A percentile compares a stretch with the other conserved stretches of the same genome.
Conservation (phyloP, 768 basidiomycete genomes). For the Flagelloscypha sp. region DNA sequence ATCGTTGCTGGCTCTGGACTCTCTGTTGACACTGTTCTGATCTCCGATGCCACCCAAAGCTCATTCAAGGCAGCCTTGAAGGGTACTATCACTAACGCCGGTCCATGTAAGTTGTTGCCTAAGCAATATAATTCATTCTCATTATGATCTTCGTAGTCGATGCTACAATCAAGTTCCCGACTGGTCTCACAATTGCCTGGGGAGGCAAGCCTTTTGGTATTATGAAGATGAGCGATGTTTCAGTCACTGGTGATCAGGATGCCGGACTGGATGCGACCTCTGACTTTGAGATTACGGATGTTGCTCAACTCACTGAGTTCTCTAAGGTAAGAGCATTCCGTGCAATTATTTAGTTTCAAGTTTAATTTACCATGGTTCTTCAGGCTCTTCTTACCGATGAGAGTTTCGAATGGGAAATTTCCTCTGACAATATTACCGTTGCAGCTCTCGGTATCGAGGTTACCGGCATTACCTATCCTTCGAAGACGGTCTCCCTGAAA, state of each 20-base stretch:
- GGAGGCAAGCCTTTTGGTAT: slow-evolving; percentile 45
- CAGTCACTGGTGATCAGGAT: slow-evolving; percentile 56
- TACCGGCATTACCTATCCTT: slow-evolving; percentile 42
- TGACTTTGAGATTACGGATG: slow-evolving; percentile 49
- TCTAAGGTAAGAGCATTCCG: slow-evolving; percentile 37
- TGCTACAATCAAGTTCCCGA: slow-evolving; percentile 56
- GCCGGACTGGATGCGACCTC: slow-evolving; percentile 46
- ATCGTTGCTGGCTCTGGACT: slow-evolving; percentile 52
- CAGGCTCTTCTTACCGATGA: slow-evolving; percentile 53
- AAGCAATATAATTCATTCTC: background rate
- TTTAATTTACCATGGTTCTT: slow-evolving; percentile 1
- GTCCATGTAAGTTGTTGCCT: slow-evolving; percentile 48
- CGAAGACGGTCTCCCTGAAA: slow-evolving; percentile 54
- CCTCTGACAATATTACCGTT: slow-evolving; percentile 56
- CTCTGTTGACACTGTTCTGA: slow-evolving; percentile 55
- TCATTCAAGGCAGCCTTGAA: slow-evolving; percentile 54
- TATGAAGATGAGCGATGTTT: slow-evolving; percentile 52
- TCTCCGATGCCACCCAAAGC: slow-evolving; percentile 45
- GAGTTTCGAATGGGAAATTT: slow-evolving; percentile 64
- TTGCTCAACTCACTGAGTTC: slow-evolving; percentile 51
- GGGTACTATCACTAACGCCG: slow-evolving; percentile 60
- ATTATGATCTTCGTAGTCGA: slow-evolving; percentile 37
- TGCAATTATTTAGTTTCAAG: slow-evolving; percentile 2
- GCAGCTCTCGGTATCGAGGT: slow-evolving; percentile 43
- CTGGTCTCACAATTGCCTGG: slow-evolving; percentile 58